These are phyloP conservation scores for Solanum appendiculatum DNA, from an alignment of 257 asterid genomes.

Conservation along the genomic window DNA sequence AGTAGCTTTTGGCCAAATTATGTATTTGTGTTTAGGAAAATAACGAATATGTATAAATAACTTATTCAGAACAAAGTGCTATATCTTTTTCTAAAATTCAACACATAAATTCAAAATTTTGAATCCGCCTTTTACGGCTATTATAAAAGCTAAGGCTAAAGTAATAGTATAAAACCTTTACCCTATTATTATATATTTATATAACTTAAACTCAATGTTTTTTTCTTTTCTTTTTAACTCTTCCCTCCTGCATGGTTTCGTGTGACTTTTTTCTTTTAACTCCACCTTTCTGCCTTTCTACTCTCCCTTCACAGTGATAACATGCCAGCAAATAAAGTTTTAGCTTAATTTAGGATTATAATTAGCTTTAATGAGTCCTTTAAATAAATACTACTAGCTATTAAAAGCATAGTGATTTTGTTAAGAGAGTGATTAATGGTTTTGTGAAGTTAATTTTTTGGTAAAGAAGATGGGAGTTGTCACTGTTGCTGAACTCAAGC, in stretches of 20 bases:
- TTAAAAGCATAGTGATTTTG: not conserved
- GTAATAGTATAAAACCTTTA: not conserved
- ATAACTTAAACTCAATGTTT: not conserved
- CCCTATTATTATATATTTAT: not conserved
- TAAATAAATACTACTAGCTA: not conserved
- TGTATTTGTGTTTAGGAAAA: not conserved
- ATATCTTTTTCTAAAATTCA: not conserved
- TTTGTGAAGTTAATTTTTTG: not conserved
- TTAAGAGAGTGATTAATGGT: not conserved
- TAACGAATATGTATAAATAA: not conserved
- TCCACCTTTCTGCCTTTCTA: not conserved
- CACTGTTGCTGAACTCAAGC: constrained; percentile 69
- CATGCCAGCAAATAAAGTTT: not conserved
- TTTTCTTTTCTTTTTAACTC: not conserved
- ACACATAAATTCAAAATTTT: not conserved
- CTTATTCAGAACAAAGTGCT: not conserved
- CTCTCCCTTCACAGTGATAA: not conserved
- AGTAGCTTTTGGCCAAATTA: not conserved
- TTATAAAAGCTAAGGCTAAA: not conserved
- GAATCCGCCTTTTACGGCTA: not conserved
- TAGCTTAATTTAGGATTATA: not conserved
- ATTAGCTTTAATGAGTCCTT: not conserved
- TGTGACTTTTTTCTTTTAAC: not conserved
- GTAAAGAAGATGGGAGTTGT: constrained; percentile 55
- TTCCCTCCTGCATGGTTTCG: not conserved